Percentiles rank a stretch among this genome's conserved stretches.
Evolutionary conservation across 2,329 filamentous ascomycete genomes (phyloP).

Genomic region (Parafenestella ontariensis): DNA sequence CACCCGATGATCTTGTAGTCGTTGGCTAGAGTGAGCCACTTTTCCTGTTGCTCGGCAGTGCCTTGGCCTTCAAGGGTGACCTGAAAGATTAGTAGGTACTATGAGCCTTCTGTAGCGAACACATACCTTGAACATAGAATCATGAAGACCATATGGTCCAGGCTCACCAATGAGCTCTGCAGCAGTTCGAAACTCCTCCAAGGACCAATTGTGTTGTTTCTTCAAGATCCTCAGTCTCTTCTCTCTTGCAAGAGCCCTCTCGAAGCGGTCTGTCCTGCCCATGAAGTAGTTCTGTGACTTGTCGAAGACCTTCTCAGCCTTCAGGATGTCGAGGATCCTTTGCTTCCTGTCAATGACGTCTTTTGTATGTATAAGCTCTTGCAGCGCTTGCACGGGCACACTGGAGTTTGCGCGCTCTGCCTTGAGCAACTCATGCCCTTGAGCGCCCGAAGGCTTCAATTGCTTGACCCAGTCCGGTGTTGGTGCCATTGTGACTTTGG

Average conservation of each 20-base stretch:
- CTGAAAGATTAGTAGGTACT: constrained; percentile 44
- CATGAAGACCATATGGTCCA: constrained; percentile 76
- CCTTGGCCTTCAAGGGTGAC: constrained; percentile 75
- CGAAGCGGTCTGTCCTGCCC: constrained; percentile 72
- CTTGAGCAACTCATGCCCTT: constrained; percentile 73
- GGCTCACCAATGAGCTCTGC: constrained; percentile 76
- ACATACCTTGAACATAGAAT: constrained; percentile 70
- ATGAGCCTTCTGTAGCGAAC: not conserved
- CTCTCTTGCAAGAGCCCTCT: constrained; percentile 71
- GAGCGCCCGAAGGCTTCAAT: constrained; percentile 69
- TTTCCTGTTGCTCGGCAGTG: constrained; percentile 74
- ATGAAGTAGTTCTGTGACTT: constrained; percentile 80
- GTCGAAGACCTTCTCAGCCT: constrained; percentile 74
- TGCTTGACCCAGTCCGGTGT: constrained; percentile 71
- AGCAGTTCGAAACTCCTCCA: constrained; percentile 69
- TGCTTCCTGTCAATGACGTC: constrained; percentile 67
- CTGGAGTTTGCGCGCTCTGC: constrained; percentile 72
- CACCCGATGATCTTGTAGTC: constrained; percentile 78
- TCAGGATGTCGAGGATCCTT: constrained; percentile 68
- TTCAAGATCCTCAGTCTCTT: constrained; percentile 74
- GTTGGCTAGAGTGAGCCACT: constrained; percentile 72
- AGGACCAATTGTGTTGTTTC: constrained; percentile 70
- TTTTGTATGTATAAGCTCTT: constrained; percentile 73
- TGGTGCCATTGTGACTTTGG: constrained; percentile 40
- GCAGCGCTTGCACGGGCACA: constrained; percentile 70